phyloP scores from a whole-genome alignment of 495 filamentous ascomycete species.

The Penicillium bovifimosum region DNA sequence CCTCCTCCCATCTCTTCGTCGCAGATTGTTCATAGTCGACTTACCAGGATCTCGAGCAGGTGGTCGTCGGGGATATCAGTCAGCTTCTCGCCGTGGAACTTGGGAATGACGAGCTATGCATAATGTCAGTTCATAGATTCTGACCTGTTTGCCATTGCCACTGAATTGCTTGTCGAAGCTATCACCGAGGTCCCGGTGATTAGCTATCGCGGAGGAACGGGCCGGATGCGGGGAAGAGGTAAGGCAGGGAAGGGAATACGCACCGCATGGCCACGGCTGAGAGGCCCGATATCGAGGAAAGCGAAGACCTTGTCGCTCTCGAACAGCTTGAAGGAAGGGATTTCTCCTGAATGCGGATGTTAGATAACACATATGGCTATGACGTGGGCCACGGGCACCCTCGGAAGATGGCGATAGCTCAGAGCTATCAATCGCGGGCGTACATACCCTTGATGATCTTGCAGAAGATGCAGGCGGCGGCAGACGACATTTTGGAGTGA shows the following conservation, averaged over 20 bases:
- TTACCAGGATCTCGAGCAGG: conserved; percentile 74
- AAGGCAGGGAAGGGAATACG: conserved; percentile 13
- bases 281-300: conserved; percentile 92
- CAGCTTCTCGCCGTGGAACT: conserved; percentile 88
- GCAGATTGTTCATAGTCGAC: conserved; percentile 13
- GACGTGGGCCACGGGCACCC: neutral
- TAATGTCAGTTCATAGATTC: conserved; percentile 5
- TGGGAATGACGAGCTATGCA: conserved; percentile 86
- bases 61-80: conserved; percentile 90
- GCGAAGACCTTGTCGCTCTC: conserved; percentile 90
- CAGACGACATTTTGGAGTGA: conserved; percentile 33
- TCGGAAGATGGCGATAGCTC: neutral
- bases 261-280: conserved; percentile 79
- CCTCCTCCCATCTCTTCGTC: neutral
- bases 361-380: neutral
- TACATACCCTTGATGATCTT: conserved; percentile 87
- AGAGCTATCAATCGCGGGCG: neutral
- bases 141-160: neutral
- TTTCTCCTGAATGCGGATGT: conserved; percentile 58
- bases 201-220: neutral
- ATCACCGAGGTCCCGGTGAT: neutral
- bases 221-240: conserved; percentile 20
- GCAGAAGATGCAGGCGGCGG: conserved; percentile 91
- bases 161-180: neutral
- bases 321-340: conserved; percentile 91